Percentiles rank a stretch among this genome's conserved stretches.
These are phyloP conservation scores for Podaxis sp. DNA, from an alignment of 768 basidiomycete species.

Conservation along the genomic window DNA sequence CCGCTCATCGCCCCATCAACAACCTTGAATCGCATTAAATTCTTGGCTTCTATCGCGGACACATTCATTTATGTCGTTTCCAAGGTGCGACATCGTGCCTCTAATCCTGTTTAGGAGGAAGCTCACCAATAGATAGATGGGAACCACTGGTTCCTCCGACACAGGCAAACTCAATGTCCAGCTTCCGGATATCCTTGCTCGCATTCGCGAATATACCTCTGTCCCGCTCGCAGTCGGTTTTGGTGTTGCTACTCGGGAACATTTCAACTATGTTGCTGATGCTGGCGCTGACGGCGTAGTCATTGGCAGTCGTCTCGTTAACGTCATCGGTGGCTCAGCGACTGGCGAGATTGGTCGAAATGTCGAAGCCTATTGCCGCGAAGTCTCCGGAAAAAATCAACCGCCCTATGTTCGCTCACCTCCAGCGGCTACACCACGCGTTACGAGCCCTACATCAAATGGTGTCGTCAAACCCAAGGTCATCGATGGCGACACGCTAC, in stretches of 20 bases:
- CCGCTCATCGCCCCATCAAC: conserved; percentile 96
- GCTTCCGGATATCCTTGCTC: conserved; percentile 80
- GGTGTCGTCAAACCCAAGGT: not conserved
- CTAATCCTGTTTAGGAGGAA: conserved; percentile 12
- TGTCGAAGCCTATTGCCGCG: conserved; percentile 73
- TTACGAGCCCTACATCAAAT: not conserved
- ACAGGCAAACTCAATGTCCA: conserved; percentile 65
- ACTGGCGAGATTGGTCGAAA: conserved; percentile 43
- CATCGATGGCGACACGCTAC: conserved; percentile 41
- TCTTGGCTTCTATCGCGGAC: conserved; percentile 91
- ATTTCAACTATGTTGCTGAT: conserved; percentile 82
- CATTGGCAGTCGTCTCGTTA: conserved; percentile 84
- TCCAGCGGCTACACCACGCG: conserved; percentile 24
- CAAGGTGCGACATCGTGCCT: conserved; percentile 50
- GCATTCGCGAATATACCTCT: conserved; percentile 74
- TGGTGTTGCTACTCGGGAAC: conserved; percentile 86
- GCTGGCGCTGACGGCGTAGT: conserved; percentile 96
- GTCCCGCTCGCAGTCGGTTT: conserved; percentile 95
- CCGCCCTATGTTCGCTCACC: conserved; percentile 35
- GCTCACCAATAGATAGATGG: conserved; percentile 60
- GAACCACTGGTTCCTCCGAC: conserved; percentile 91
- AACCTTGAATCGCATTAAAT: conserved; percentile 80
- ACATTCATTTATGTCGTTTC: conserved; percentile 99
- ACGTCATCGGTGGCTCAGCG: conserved; percentile 69
- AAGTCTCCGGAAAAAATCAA: conserved; percentile 52